Evolutionary conservation across 106 monocot species (phyloP).

Genomic region (Dendrobium nobile): DNA sequence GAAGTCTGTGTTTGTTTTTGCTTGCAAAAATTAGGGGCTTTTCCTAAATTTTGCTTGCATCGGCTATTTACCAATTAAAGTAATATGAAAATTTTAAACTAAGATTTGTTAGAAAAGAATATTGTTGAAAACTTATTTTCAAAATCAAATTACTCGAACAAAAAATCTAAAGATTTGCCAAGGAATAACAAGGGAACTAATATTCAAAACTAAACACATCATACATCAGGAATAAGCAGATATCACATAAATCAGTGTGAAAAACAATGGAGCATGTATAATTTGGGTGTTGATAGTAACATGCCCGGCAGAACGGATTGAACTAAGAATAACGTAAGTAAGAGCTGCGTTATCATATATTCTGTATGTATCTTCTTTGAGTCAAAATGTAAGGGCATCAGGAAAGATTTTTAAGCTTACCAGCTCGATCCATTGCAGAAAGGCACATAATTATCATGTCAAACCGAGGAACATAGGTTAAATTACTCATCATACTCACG

Average conservation of each 20-base stretch:
- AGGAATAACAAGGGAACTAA: not conserved
- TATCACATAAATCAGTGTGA: not conserved
- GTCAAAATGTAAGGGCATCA: not conserved
- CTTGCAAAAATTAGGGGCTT: too few relatives aligned
- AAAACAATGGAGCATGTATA: not conserved
- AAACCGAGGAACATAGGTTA: slow-evolving; percentile 75
- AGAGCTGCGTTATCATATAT: not conserved
- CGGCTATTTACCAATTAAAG: too few relatives aligned
- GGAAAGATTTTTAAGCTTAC: slow-evolving; percentile 22
- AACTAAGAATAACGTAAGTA: not conserved
- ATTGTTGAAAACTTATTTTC: not conserved
- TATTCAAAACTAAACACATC: not conserved
- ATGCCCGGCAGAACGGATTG: not conserved
- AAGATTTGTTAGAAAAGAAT: not conserved
- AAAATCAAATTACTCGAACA: not conserved
- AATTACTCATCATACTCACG: slow-evolving; percentile 65
- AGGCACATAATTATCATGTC: slow-evolving; percentile 92
- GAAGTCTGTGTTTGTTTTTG: too few relatives aligned
- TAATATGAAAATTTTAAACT: too few relatives aligned
- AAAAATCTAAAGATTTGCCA: not conserved
- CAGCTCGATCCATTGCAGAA: slow-evolving; percentile 52
- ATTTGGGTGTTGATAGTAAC: not conserved
- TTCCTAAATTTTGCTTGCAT: too few relatives aligned
- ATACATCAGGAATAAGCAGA: not conserved
- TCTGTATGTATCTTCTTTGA: not conserved